Evolutionary conservation across 1,284 basidiomycete genomes (phyloP).

Genomic region (Ganoderma multipileum): DNA sequence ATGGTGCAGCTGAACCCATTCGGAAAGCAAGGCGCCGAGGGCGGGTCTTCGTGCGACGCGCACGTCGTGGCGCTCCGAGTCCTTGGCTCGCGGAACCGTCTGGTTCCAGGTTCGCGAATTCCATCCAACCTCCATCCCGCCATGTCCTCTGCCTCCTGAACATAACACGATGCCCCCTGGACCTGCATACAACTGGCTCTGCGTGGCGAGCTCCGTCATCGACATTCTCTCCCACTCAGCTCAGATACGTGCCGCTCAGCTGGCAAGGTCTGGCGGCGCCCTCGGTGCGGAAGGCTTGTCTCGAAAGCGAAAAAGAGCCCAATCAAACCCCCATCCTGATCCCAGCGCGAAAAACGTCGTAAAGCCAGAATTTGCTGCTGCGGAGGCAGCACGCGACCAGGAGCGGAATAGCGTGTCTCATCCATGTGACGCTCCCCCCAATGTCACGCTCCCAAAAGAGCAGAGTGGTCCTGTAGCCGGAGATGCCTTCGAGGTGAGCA

Average conservation of each 20-base stretch:
- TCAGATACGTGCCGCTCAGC: conserved; percentile 59
- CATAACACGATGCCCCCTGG: conserved; percentile 63
- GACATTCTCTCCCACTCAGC: conserved; percentile 69
- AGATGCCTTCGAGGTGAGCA: not conserved
- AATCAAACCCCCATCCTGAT: conserved; percentile 6
- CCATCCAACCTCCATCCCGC: not conserved
- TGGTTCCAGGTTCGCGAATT: not conserved
- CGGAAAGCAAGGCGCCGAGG: no score
- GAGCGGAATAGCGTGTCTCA: not conserved
- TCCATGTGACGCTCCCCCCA: not conserved
- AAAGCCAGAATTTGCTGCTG: not conserved
- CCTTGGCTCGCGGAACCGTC: no score
- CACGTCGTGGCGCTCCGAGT: no score
- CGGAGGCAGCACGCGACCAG: not conserved
- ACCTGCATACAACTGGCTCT: conserved; percentile 73
- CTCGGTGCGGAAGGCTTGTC: conserved; percentile 10
- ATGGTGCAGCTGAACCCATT: no score
- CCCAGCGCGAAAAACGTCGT: not conserved
- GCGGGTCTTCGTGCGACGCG: no score
- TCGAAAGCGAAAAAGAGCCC: conserved; percentile 20
- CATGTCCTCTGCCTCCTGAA: conserved; percentile 3
- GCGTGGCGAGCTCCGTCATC: conserved; percentile 62
- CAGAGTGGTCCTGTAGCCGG: not conserved
- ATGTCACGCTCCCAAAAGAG: not conserved
- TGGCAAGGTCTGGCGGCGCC: conserved; percentile 31